Evolutionary conservation across 768 basidiomycete genomes (phyloP), one percentile per base, ranked within the genome.

Genomic region (Sistotremastrum suecicum): DNA sequence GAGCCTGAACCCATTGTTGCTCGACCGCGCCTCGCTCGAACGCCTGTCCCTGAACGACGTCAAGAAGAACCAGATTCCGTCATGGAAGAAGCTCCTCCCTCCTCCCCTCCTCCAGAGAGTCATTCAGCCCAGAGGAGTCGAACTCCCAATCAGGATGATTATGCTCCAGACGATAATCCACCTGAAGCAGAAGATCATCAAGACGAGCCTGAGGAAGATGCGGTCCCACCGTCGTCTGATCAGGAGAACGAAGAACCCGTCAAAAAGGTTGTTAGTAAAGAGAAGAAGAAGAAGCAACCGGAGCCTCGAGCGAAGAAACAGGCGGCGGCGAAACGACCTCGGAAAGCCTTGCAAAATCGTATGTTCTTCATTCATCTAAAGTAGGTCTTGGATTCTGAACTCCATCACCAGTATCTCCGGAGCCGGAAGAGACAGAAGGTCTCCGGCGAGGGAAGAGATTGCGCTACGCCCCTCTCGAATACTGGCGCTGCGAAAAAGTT

Each of bases 401-500:
- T 50, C 56, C 32, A 39, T 44, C 28, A 41, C 32, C 5, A 9
- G 5, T 36, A 34, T 40, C 32, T 5, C 42, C 58, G 59, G 58
- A 37, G 49, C 58, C 58, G 8, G 59, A 60, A 46, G 59, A 65
- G 28, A 53, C 55, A 33, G 51, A 58, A 32, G 80, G 80, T 28
- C 66, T 84, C 2, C 80, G 90, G 11, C 78, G 83, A 42, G 81
- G 87, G 32, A 65, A 65, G 41, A 78, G 92, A 28, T 66, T 72
- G 44, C 76, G 76, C 33, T 78, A 76, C 54, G 64, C 65, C 42
- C 94, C 92, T 3, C 67, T 98, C 34, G 84, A 87, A 37, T 94
- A 73, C 68, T 98, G 94, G 94, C 76, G 90, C n/a, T 76, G 78
- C 53, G 94, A 98, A 63, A 81, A 78, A 50, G 74, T 89, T 28